A percentile compares a stretch with the other conserved stretches of the same genome.
Conservation (phyloP, 345 rosid genomes). For the Microcos paniculata region DNA sequence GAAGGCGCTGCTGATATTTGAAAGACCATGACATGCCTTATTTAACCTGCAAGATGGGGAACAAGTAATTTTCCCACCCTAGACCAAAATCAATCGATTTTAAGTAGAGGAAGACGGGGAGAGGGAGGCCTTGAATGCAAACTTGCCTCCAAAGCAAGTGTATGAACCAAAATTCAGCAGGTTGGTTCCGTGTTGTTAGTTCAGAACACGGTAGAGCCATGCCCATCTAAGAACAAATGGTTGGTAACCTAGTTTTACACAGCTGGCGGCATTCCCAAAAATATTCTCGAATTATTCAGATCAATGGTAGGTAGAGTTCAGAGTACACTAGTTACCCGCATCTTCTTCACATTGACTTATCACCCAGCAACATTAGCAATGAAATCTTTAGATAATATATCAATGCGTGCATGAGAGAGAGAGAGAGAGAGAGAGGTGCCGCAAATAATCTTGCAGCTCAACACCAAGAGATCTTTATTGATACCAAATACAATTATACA, state of each 20-base stretch:
- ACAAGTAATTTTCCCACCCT: neutral
- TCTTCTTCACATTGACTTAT: conserved; percentile 4
- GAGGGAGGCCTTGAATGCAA: neutral
- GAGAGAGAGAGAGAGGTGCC: conserved; percentile 10
- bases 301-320: conserved; percentile 1
- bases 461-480: conserved; percentile 13
- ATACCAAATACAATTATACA: conserved; percentile 9
- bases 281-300: neutral
- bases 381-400: no score
- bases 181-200: neutral
- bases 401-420: neutral
- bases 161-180: neutral
- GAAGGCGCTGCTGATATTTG: neutral
- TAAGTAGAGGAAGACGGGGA: neutral
- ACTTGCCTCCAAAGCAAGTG: neutral
- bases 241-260: neutral
- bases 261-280: neutral
- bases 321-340: neutral
- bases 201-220: neutral
- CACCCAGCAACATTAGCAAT: neutral
- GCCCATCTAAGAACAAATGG: neutral
- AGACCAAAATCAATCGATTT: neutral
- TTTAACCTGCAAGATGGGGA: neutral
- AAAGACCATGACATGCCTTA: neutral
- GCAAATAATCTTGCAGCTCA: conserved; percentile 9